A percentile compares a stretch with the other conserved stretches of the same genome.
Evolutionary conservation across 345 rosid genomes (phyloP).

Genomic region (Eucalyptus paniculata): DNA sequence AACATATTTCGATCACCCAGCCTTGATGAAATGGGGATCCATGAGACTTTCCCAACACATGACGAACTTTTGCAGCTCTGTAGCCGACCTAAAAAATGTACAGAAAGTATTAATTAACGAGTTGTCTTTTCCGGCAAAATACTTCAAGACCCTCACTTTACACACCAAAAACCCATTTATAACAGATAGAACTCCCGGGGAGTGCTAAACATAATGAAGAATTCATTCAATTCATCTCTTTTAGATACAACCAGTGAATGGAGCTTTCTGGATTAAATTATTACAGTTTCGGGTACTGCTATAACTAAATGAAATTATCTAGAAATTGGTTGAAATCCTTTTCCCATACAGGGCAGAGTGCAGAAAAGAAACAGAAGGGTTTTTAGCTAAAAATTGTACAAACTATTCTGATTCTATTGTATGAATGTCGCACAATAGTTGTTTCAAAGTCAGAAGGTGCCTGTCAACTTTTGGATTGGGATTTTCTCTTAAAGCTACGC

Average conservation of each 20-base stretch:
- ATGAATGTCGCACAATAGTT: not conserved
- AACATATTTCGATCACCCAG: accelerated
- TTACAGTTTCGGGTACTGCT: not conserved
- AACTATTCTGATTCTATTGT: not conserved
- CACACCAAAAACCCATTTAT: not conserved
- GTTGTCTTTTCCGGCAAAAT: not conserved
- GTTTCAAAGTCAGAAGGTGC: not conserved
- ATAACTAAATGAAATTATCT: not conserved
- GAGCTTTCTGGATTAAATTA: not conserved
- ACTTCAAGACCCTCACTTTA: not conserved
- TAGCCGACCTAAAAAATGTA: not conserved
- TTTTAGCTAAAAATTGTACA: not conserved
- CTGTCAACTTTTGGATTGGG: not conserved
- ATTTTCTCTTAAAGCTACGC: not conserved
- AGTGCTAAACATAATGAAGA: not conserved
- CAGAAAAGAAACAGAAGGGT: not conserved
- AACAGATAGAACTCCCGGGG: too few species aligned
- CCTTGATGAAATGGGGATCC: accelerated
- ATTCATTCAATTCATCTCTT: not conserved
- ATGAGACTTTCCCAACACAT: accelerated
- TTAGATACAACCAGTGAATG: not conserved
- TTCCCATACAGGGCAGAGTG: not conserved
- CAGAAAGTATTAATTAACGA: not conserved
- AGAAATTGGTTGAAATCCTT: not conserved
- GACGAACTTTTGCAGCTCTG: accelerated